Evolutionary conservation across 306 rosid species (phyloP).

Genomic region (Acacia melanoxylon): DNA sequence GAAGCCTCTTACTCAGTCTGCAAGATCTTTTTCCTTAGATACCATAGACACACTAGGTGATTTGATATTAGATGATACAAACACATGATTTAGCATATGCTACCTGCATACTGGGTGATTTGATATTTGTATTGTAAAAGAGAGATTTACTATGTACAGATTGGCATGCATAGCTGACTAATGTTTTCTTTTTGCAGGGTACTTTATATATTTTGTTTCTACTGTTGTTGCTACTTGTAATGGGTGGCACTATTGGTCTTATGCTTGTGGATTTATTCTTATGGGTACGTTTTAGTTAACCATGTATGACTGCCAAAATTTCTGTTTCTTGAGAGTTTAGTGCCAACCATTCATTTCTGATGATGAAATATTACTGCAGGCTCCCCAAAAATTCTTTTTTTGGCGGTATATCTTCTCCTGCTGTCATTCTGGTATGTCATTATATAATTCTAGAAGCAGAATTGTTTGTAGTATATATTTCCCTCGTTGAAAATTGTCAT

Average conservation of each 20-base stretch:
- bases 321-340: slow-evolving; percentile 19
- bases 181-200: slow-evolving; percentile 53
- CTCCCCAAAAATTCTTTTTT: slow-evolving; percentile 62
- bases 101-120: no score
- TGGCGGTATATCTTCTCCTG: slow-evolving; percentile 66
- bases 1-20: background rate
- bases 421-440: slow-evolving; percentile 71
- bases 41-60: background rate
- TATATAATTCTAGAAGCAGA: background rate
- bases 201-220: slow-evolving; percentile 57
- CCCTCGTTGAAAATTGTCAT: background rate
- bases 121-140: background rate
- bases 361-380: slow-evolving; percentile 50
- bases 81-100: background rate
- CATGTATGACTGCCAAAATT: background rate
- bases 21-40: background rate
- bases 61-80: background rate
- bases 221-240: slow-evolving; percentile 50
- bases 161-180: slow-evolving; percentile 12
- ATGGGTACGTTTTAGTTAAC: slow-evolving; percentile 54
- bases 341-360: slow-evolving; percentile 30
- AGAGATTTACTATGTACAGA: background rate
- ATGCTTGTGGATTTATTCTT: slow-evolving; percentile 61
- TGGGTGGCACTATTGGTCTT: slow-evolving; percentile 62
- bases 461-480: background rate